A percentile compares a stretch with the other conserved stretches of the same genome.
Conservation (phyloP, 179 eudicot genomes). For the Kewa caespitosa region DNA sequence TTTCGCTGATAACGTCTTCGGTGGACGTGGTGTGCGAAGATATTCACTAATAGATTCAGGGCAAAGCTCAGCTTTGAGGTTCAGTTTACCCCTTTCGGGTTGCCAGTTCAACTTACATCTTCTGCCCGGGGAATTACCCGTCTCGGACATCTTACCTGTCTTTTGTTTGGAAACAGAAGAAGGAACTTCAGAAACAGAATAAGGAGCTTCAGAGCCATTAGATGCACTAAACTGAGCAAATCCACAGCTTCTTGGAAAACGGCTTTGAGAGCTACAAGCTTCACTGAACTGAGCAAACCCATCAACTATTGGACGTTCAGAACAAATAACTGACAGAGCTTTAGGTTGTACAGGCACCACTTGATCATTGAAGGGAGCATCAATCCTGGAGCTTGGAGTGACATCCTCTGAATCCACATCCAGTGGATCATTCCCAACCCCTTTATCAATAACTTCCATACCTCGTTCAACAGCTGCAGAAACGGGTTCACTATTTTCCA, state of each 20-base stretch:
- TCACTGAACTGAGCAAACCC: background rate
- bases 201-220: background rate
- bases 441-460: background rate
- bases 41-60: constrained; percentile 47
- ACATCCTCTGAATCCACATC: background rate
- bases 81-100: constrained; percentile 28
- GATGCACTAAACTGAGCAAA: background rate
- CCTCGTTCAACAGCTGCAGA: constrained; percentile 18
- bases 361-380: constrained; percentile 10
- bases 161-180: background rate
- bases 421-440: constrained; percentile 6
- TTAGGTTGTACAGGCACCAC: constrained; percentile 20
- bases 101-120: constrained; percentile 3
- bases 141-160: background rate
- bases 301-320: background rate
- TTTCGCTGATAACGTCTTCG: background rate
- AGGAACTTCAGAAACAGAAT: constrained; percentile 7
- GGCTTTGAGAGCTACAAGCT: background rate
- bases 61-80: constrained; percentile 37
- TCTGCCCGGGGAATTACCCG: background rate
- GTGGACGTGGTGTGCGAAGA: background rate
- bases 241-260: no score
- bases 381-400: constrained; percentile 2
- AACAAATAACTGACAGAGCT: constrained; percentile 16
- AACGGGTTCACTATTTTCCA: constrained; percentile 21